Evolutionary conservation across 352 stramenopile species (phyloP), one percentile per base, ranked within the genome.

Genomic region (Globisporangium irregulare): DNA sequence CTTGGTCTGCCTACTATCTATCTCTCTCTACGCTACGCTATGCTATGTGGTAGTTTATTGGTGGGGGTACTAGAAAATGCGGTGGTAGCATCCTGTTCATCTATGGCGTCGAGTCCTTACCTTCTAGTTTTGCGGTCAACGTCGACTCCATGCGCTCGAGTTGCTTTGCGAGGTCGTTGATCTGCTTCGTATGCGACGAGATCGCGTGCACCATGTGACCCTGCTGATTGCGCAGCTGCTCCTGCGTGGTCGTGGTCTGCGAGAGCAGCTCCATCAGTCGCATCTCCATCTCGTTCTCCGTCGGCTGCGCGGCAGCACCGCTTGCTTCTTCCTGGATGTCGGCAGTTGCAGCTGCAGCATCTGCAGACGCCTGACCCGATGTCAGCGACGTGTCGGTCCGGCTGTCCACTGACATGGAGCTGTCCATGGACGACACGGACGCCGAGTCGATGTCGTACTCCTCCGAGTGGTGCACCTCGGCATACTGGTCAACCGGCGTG

Each of bases 191-290:
- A 68, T 95, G 85, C 32, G 72, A 82, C 65, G 62, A 79, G 65
- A 95, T 90, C 20, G 87, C 83, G 50, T 84, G 83, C 27, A 92
- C 87, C 87, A 95, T 95, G 62, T 92, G 82, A 0, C 74, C 80
- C 38, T 95, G 87, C 68, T 95, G 87, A 67, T 86, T 88, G 22
- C 82, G 82, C 27, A 95, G 71, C 60, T 95, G 87, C 69, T 92
- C 80, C 59, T 95, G 87, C 4, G 87, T 95, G 41, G 68, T 85
- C 25, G 87, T 95, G 0, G 87, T 95, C 71, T 95, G 84, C 50
- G 82, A 90, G 34, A 95, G 70, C 51, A 95, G 64, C 63, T 92
- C 67, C 76, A 95, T 76, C 24, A 95, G 69, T 58, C 79, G 81
- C 25, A 75, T 76, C 72, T 95, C 87, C 85, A 95, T 95, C 62